Base-by-base conservation (phyloP, 192 early-diverging fungal genomes). In the Coemansia sp. region DNA sequence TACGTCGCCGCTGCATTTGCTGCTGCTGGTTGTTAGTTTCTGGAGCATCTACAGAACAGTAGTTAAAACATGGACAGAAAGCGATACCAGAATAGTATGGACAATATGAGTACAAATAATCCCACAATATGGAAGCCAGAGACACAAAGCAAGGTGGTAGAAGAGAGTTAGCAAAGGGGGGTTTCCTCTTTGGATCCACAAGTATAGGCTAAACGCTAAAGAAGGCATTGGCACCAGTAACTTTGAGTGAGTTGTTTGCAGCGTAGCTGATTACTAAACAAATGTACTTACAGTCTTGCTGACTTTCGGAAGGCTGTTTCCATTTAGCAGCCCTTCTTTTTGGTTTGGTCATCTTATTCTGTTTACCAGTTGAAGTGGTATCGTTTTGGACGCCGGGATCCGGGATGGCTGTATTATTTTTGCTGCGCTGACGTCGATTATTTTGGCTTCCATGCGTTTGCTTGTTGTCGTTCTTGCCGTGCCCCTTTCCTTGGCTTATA, bases 1-100 rank as follows among this genome's bases (percentile, higher is more conserved):
- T 52, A 46, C 59, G 61, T 48, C 45, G 46, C 33, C 56, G 58
- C 35, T 39, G 46, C 18, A 30, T 20, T 26, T 33, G 55, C 4
- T 29, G 18, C 16, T 34, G 28, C 3, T 57, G 15, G 29, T n/a
- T 18, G 55, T 57, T 57, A n/a, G 31, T 31, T 34, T 57, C 55
- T 7, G 9, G 2, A 15, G 31, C 16, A 4, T 12, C 55, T 57
- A 57, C 31, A 57, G 25, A 51, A 51, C 25, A 26, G 26, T 51
- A 23, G 48, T 51, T 8, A 2, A 26, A 2, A 26, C 48, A 51
- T 9, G 26, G 15, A 15, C 48, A 51, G 23, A 15, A 23, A 51
- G 21, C 2, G 48, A 9, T 51, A 9, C 37, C 37, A 39, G 15
- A 1, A 15, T 39, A 15, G 37, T 15, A 39, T 39, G 10, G 15